Base-by-base conservation (phyloP, 2,329 filamentous ascomycete genomes). In the Penicillium sp. region DNA sequence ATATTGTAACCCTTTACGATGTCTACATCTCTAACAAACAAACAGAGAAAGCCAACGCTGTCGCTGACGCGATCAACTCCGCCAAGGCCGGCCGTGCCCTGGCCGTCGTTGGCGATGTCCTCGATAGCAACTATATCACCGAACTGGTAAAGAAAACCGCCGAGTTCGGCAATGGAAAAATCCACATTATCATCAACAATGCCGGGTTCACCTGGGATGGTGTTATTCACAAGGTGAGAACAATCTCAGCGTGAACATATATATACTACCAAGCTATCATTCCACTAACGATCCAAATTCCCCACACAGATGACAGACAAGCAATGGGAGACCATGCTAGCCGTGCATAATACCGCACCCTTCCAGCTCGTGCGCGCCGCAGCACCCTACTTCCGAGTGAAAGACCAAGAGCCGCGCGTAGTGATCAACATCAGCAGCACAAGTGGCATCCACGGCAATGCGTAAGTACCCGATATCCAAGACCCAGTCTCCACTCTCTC, bases 171-270 rank as follows among this genome's bases (percentile, higher is more conserved):
- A 80, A 83, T 63, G 91, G 91, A 69, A 95, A 95, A 81, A 92
- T 96, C 62, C 89, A 96, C 75, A 89, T 94, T 72, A 88, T 96
- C 56, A 89, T 96, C 59, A 95, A 96, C 77, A 96, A 96, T 73
- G 92, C 91, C 0, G 91, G 91, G 42, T 95, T 91, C 77, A 96
- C 92, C 0, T 96, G 91, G 90, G 92, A 96, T 74, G 92, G 89
- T 7, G 91, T 95, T 40, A 91, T 95, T 65, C 90, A 95, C 81
- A 95, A 94, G 78, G 82, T 84, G 23, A 15, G 56, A 9, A 7
- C 17, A 1, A 15, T 52, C 27, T 46, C 33, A n/a, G 25, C 50
- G 15, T 25, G 12, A 21, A 47, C 19, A 19, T 10, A 38, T 35
- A 41, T 12, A 23, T 2, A 29, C 23, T 42, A 27, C 41, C 21